Evolutionary conservation across 169 alveolate genomes (phyloP), one percentile per base, ranked within the genome.

Genomic region (Plasmodium adleri): DNA sequence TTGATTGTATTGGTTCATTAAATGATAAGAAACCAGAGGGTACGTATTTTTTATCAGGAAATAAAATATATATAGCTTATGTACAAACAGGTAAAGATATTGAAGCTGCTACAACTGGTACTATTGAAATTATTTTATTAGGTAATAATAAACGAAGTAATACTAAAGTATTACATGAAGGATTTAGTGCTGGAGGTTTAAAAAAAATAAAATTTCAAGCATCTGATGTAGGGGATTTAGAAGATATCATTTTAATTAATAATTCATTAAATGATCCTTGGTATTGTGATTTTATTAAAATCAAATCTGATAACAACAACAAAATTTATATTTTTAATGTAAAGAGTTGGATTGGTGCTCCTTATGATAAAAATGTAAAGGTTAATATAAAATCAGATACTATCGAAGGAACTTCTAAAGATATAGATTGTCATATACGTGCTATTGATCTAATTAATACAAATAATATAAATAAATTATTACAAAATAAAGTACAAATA

Each of bases 281-380:
- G 97, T 95, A 95, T 85, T 95, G 97, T 59, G 97, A 95, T 56
- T 88, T 90, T 64, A 92, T 95, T 7, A 88, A 96, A 54, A 85
- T 95, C 39, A 72, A 92, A 49, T 76, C 92, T 60, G 93, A 92
- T 56, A 94, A 92, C 45, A 39, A 5, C 10, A 92, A 92, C 9
- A 66, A 86, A 50, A 90, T 95, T 32, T 92, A 88, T 28, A 75
- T 95, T 49, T 95, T 93, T 73, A 93, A 94, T 45, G 95, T 95
- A 3, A 93, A 95, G 58, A 93, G 97, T 58, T 95, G 97, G 97
- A 85, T 95, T 20, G 97, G 97, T 15, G 90, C 54, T 59, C 97
- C 97, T 12, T 95, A 93, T 74, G 95, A 95, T 58, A 64, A 89
- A 9, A 83, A 94, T 24, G 93, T 93, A 15, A 93, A 93, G 73